A percentile compares a stretch with the other conserved stretches of the same genome.
Conservation (phyloP, 768 basidiomycete genomes). For the Tulasnella sp. region DNA sequence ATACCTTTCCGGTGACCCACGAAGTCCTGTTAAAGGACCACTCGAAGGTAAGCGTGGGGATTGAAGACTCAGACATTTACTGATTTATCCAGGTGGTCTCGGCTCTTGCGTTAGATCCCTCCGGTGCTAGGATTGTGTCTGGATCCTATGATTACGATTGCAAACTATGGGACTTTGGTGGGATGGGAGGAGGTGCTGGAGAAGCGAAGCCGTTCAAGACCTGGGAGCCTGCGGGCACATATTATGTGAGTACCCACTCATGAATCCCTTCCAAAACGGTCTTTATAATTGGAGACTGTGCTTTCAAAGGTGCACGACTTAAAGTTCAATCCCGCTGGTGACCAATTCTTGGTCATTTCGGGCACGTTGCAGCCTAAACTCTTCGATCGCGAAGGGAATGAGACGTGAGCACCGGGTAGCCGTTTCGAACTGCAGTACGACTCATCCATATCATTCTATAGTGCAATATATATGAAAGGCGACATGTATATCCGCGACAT, state of each 20-base stretch:
- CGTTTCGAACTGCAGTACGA: constrained; percentile 22
- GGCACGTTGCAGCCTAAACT: constrained; percentile 82
- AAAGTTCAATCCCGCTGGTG: constrained; percentile 80
- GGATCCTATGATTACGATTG: constrained; percentile 97
- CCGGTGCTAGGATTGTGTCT: constrained; percentile 81
- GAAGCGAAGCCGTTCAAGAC: constrained; percentile 80
- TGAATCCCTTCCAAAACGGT: background rate
- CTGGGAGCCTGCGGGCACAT: constrained; percentile 90
- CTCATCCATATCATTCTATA: constrained; percentile 16
- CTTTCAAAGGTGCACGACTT: constrained; percentile 72
- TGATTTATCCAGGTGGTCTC: constrained; percentile 50
- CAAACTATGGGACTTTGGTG: constrained; percentile 99
- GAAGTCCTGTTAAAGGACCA: constrained; percentile 92
- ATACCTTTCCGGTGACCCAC: constrained; percentile 76
- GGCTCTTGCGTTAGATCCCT: constrained; percentile 83
- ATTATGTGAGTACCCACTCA: constrained; percentile 49
- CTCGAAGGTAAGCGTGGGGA: constrained; percentile 44
- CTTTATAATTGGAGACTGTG: background rate
- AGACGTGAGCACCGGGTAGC: constrained; percentile 58
- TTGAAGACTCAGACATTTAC: background rate
- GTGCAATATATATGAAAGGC: constrained; percentile 60
- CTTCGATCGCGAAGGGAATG: constrained; percentile 87
- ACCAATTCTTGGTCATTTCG: constrained; percentile 75
- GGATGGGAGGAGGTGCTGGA: constrained; percentile 70
- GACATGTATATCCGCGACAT: constrained; percentile 98